A percentile compares a stretch with the other conserved stretches of the same genome.
These are phyloP conservation scores for Colletotrichum sp. DNA, from an alignment of 2,329 filamentous ascomycete genomes.

Conservation along the genomic window DNA sequence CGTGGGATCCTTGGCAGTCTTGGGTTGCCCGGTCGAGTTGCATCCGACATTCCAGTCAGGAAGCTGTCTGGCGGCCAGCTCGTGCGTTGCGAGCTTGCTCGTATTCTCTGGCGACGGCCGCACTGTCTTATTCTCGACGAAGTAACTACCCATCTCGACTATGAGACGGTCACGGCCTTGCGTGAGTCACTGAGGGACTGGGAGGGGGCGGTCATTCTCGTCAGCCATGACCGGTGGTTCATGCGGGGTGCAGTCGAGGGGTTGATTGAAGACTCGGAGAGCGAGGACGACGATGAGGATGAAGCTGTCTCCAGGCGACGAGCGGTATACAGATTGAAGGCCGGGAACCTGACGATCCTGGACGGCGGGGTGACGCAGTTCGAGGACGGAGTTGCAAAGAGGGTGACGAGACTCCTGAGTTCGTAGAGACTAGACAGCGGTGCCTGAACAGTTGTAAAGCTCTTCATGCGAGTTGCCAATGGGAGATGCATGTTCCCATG, in stretches of 20 bases:
- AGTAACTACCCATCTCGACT: slow-evolving; percentile 85
- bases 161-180: slow-evolving; percentile 77
- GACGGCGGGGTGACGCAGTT: slow-evolving; percentile 69
- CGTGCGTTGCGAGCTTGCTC: slow-evolving; percentile 68
- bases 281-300: slow-evolving; percentile 47
- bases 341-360: slow-evolving; percentile 60
- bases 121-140: slow-evolving; percentile 81
- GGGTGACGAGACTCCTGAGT: slow-evolving; percentile 50
- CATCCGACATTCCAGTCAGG: slow-evolving; percentile 74
- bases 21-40: slow-evolving; percentile 72
- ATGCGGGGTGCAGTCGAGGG: slow-evolving; percentile 76
- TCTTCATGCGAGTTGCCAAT: background rate
- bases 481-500: background rate
- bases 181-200: slow-evolving; percentile 70
- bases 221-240: slow-evolving; percentile 85
- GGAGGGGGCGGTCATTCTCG: slow-evolving; percentile 76
- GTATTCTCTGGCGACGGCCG: slow-evolving; percentile 70
- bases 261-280: slow-evolving; percentile 42
- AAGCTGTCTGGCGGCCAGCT: slow-evolving; percentile 82
- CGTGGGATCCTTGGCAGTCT: slow-evolving; percentile 71
- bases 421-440: background rate
- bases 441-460: background rate
- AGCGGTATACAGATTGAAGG: slow-evolving; percentile 64
- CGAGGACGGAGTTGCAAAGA: slow-evolving; percentile 66
- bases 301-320: slow-evolving; percentile 49